Evolutionary conservation across 306 rosid species (phyloP).

Genomic region (Glycine soja): DNA sequence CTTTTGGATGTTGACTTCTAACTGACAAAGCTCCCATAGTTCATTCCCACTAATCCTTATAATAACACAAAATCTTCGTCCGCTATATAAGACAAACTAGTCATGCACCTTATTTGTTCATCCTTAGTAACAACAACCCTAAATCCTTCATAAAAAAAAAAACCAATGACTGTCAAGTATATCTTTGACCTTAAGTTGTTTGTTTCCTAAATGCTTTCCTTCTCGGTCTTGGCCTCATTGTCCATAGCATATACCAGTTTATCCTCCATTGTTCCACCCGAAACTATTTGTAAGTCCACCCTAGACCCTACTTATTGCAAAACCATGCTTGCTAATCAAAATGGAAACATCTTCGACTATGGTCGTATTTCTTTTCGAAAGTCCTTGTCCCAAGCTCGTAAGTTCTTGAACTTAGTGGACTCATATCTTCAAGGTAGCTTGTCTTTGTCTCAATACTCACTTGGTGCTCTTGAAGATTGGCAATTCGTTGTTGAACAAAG

Average conservation of each 20-base stretch:
- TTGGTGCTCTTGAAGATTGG: constrained; percentile 79
- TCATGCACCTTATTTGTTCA: constrained; percentile 32
- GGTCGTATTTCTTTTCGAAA: constrained; percentile 64
- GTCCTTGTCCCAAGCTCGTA: constrained; percentile 66
- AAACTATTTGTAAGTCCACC: constrained; percentile 60
- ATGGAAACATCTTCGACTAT: constrained; percentile 59
- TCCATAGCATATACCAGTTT: constrained; percentile 42
- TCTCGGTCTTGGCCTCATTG: constrained; percentile 1
- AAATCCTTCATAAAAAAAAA: neutral
- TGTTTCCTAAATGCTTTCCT: constrained; percentile 8
- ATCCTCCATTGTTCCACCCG: constrained; percentile 39
- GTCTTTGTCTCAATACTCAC: constrained; percentile 55
- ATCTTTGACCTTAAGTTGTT: constrained; percentile 8
- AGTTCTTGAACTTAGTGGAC: constrained; percentile 51
- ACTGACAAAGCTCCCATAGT: neutral
- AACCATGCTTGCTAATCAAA: constrained; percentile 53
- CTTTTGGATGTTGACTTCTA: constrained; percentile 35
- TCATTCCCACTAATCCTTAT: constrained; percentile 1
- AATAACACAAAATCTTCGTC: constrained; percentile 12
- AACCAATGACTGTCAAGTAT: constrained; percentile 51
- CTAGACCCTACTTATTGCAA: constrained; percentile 68
- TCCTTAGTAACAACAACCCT: neutral
- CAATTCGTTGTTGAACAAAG: constrained; percentile 56
- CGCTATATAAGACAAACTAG: constrained; percentile 43
- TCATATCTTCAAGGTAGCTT: constrained; percentile 48